These are phyloP conservation scores for Yarrowia yakushimensis DNA, from an alignment of 805 yeast species.

Conservation along the genomic window DNA sequence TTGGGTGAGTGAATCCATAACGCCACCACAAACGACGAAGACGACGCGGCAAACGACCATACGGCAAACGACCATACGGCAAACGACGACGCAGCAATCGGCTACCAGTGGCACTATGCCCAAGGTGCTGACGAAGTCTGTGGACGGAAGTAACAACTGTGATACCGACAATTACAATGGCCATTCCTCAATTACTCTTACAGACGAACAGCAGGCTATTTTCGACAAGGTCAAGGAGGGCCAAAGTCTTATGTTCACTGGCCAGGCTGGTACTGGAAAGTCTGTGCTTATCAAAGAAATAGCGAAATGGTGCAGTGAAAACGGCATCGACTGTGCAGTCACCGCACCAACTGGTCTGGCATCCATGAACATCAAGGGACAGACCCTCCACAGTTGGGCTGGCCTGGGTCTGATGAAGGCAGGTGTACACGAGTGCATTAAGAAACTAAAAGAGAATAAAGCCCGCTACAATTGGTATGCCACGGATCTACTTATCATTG, in stretches of 20 bases:
- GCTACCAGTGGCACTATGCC: too few relatives aligned
- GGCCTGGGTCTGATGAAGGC: conserved; percentile 76
- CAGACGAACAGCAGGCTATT: not conserved
- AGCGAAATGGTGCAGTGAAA: not conserved
- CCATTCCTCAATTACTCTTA: not conserved
- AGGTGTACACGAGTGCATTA: not conserved
- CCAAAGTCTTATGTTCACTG: not conserved
- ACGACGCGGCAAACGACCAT: too few relatives aligned
- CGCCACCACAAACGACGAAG: too few relatives aligned
- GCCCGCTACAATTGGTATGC: conserved; percentile 52
- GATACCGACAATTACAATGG: not conserved
- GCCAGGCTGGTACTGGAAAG: conserved; percentile 13
- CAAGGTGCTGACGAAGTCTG: too few relatives aligned
- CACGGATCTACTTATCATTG: conserved; percentile 71
- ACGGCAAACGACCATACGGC: too few relatives aligned
- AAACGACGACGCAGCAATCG: too few relatives aligned
- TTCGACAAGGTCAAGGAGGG: not conserved
- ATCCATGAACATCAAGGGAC: conserved; percentile 86
- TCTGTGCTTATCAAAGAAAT: not conserved
- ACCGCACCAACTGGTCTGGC: conserved; percentile 97
- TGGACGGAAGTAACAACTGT: not conserved
- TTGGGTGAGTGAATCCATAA: too few relatives aligned
- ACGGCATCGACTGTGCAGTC: conserved; percentile 56
- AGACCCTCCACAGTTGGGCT: conserved; percentile 77
- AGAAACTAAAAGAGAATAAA: not conserved